phyloP scores from a whole-genome alignment of 148 eudicot species.

The Cornus controversa region DNA sequence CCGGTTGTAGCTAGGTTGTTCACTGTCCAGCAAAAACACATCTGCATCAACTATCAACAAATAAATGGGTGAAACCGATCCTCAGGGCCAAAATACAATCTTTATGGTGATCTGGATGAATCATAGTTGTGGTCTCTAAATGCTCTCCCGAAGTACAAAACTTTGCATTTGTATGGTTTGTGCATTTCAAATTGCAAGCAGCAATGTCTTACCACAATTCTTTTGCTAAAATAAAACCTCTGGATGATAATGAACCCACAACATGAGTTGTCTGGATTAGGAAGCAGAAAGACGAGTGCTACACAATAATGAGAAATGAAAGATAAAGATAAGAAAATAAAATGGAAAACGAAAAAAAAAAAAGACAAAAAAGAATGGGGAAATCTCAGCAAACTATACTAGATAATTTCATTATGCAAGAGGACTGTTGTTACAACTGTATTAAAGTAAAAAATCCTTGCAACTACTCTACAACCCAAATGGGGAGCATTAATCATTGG shows the following conservation, averaged over 20 bases:
- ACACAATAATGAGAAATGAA: not conserved
- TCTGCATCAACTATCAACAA: not conserved
- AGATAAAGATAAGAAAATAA: not conserved
- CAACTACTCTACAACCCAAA: not conserved
- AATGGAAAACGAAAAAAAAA: not conserved
- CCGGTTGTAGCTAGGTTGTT: too few species aligned
- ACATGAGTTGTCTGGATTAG: not conserved
- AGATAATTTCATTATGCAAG: not conserved
- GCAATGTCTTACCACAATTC: too few species aligned
- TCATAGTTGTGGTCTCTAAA: too few species aligned
- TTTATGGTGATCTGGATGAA: not conserved
- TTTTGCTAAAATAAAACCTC: too few species aligned
- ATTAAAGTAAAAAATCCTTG: not conserved
- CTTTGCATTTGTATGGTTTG: too few species aligned
- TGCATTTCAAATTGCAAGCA: too few species aligned
- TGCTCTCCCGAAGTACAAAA: not conserved
- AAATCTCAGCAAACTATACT: not conserved
- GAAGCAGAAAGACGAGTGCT: not conserved
- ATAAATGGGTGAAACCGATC: not conserved
- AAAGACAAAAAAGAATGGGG: not conserved
- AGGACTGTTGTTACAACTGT: conserved; percentile 1
- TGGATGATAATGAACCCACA: not conserved
- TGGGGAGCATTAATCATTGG: not conserved
- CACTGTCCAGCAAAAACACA: too few species aligned
- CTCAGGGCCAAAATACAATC: not conserved